A percentile compares a stretch with the other conserved stretches of the same genome.
These are phyloP conservation scores for Epichloe gansuensis DNA, from an alignment of 2,329 filamentous ascomycete genomes.

Conservation along the genomic window DNA sequence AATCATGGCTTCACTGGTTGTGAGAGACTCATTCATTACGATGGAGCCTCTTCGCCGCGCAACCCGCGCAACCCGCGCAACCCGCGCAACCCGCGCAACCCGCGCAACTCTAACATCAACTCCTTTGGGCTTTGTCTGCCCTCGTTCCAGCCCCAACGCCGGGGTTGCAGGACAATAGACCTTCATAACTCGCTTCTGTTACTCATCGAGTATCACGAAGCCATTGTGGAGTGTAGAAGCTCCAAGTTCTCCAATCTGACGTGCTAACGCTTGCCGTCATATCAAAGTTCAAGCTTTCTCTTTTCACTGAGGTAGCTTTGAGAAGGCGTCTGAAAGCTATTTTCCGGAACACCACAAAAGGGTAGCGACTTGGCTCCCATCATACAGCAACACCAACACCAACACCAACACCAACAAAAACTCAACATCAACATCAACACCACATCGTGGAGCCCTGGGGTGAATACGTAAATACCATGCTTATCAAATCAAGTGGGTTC, in stretches of 20 bases:
- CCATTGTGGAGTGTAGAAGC: constrained; percentile 10
- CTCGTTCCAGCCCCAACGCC: constrained; percentile 31
- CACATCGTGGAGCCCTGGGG: not conserved
- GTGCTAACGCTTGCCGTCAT: not conserved
- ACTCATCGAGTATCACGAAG: constrained; percentile 12
- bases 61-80: no score
- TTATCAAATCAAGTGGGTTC: constrained; percentile 1
- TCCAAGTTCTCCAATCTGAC: constrained; percentile 1
- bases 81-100: not conserved
- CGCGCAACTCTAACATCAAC: not conserved
- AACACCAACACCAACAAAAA: not conserved
- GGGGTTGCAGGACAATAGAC: constrained; percentile 35
- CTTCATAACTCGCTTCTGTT: constrained; percentile 14
- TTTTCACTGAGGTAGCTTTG: not conserved
- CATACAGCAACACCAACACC: not conserved
- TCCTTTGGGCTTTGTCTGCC: not conserved
- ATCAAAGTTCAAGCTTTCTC: not conserved
- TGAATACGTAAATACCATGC: not conserved
- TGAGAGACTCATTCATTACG: not conserved
- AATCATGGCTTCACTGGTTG: constrained; percentile 1
- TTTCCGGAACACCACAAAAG: not conserved
- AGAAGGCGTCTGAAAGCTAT: not conserved
- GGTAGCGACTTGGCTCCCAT: not conserved
- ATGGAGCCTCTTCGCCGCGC: not conserved
- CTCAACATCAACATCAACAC: not conserved